These are phyloP conservation scores for Linanthus parryae DNA, from an alignment of 148 eudicot genomes.

Conservation along the genomic window DNA sequence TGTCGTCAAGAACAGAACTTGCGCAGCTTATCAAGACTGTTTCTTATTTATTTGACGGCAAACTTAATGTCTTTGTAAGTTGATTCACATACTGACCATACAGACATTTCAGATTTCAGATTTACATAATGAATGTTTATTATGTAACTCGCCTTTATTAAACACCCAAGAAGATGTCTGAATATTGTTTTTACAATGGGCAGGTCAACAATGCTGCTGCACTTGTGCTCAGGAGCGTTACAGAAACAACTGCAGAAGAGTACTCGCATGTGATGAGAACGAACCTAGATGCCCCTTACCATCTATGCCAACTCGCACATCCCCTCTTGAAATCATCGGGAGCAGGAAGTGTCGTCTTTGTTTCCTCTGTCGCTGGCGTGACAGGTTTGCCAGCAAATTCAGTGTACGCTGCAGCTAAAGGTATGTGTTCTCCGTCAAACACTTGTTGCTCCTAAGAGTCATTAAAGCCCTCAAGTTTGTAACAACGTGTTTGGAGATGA, in stretches of 20 bases:
- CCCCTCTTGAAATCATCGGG: slow-evolving; percentile 31
- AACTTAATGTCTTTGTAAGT: neutral
- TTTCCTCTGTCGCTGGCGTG: slow-evolving; percentile 29
- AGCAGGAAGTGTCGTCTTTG: slow-evolving; percentile 30
- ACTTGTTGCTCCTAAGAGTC: too few species aligned
- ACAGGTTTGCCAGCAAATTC: slow-evolving; percentile 19
- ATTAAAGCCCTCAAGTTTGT: too few species aligned
- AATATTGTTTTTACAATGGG: too few species aligned
- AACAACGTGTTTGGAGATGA: too few species aligned
- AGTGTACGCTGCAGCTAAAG: slow-evolving; percentile 34
- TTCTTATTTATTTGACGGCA: neutral
- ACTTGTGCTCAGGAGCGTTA: slow-evolving; percentile 14
- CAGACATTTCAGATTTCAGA: too few species aligned
- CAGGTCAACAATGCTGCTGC: slow-evolving; percentile 38
- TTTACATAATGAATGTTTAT: too few species aligned
- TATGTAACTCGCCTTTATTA: too few species aligned
- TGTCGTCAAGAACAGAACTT: neutral
- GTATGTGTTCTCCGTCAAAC: neutral
- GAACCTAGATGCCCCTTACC: slow-evolving; percentile 33
- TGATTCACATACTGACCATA: too few species aligned
- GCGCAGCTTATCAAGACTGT: neutral
- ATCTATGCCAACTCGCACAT: slow-evolving; percentile 31
- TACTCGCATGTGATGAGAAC: slow-evolving; percentile 20
- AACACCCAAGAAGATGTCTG: too few species aligned
- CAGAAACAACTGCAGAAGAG: slow-evolving; percentile 19